Conservation (phyloP, 768 basidiomycete genomes). For the Floccularia luteovirens region DNA sequence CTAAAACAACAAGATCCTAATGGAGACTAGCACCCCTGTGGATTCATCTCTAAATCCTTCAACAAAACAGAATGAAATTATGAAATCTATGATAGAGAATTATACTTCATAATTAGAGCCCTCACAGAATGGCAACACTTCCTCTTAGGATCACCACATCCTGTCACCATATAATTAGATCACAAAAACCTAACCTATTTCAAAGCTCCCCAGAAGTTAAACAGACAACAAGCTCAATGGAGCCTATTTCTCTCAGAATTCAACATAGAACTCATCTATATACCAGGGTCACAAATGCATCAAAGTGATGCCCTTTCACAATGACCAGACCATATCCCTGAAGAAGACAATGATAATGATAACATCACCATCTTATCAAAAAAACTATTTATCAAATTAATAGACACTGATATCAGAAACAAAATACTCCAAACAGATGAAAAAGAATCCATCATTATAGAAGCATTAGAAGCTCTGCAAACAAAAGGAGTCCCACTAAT, state of each 20-base stretch:
- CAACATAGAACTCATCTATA: background rate
- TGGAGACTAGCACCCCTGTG: background rate
- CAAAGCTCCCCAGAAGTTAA: background rate
- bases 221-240: slow-evolving; percentile 2
- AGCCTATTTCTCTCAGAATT: slow-evolving; percentile 1
- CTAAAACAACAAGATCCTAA: background rate
- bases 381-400: slow-evolving; percentile 6
- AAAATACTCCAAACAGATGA: background rate
- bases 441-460: background rate
- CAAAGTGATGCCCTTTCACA: slow-evolving; percentile 10
- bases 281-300: slow-evolving; percentile 9
- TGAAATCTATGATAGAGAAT: background rate
- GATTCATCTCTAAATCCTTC: background rate
- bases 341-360: slow-evolving; percentile 9
- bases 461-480: background rate
- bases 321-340: slow-evolving; percentile 8
- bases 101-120: background rate
- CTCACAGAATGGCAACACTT: background rate
- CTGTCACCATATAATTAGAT: slow-evolving; percentile 8
- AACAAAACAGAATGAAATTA: background rate
- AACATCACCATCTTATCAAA: slow-evolving; percentile 8
- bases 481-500: background rate
- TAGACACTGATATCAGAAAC: slow-evolving; percentile 5
- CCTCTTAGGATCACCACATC: background rate
- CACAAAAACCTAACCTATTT: slow-evolving; percentile 14